Conservation (phyloP, 306 rosid species). For the Vigna angularis region DNA sequence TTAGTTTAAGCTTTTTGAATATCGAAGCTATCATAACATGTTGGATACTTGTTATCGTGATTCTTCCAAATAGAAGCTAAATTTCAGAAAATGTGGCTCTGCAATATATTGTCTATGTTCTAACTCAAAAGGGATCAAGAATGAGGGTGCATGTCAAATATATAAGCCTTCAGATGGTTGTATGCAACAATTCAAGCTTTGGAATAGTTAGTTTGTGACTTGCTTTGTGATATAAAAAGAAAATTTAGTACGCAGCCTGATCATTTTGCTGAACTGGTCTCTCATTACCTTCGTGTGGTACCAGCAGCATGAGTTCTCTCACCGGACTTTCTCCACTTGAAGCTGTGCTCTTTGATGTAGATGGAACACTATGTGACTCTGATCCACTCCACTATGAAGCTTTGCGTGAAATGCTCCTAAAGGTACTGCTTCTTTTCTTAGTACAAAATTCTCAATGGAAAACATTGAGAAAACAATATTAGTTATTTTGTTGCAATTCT, state of each 20-base stretch:
- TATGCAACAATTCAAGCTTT: not conserved
- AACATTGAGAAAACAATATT: not conserved
- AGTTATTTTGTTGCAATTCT: slow-evolving; percentile 17
- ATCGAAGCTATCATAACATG: not conserved
- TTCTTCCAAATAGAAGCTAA: slow-evolving; percentile 3
- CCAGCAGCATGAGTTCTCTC: slow-evolving; percentile 68
- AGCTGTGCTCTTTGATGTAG: slow-evolving; percentile 90
- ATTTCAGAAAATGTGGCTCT: not conserved
- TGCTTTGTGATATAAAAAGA: not conserved
- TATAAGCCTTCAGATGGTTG: not conserved
- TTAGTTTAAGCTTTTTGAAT: not conserved
- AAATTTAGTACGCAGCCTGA: not conserved
- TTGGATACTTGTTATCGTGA: not conserved
- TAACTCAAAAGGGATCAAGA: not conserved
- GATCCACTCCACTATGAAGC: slow-evolving; percentile 84
- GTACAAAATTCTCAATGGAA: not conserved
- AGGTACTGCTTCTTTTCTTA: slow-evolving; percentile 55
- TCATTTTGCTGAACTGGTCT: slow-evolving; percentile 14
- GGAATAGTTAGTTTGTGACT: not conserved
- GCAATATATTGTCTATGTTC: not conserved
- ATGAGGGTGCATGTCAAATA: not conserved
- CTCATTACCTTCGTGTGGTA: slow-evolving; percentile 44
- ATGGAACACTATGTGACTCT: slow-evolving; percentile 93
- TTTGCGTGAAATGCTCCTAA: slow-evolving; percentile 80
- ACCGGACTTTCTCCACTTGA: slow-evolving; percentile 72